A percentile compares a stretch with the other conserved stretches of the same genome.
phyloP scores from a whole-genome alignment of 768 basidiomycete species.

The Termitomyces sp. region DNA sequence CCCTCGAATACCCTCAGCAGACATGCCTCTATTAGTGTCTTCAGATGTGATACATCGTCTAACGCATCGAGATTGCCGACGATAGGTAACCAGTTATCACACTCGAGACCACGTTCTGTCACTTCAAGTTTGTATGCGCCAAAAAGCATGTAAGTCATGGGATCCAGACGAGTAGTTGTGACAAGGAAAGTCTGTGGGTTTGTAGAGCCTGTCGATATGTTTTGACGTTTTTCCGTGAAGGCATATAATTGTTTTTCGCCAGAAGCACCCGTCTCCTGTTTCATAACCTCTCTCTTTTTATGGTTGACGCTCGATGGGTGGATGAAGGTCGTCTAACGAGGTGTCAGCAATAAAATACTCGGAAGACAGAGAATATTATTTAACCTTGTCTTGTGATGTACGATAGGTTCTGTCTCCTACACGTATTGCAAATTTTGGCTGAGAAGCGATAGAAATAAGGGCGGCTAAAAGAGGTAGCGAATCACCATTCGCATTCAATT shows the following conservation, averaged over 20 bases:
- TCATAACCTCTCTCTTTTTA: constrained; percentile 41
- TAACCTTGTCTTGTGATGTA: constrained; percentile 81
- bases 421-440: constrained; percentile 87
- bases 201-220: constrained; percentile 45
- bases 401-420: constrained; percentile 62
- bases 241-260: constrained; percentile 75
- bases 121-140: constrained; percentile 78
- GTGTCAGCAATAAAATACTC: neutral
- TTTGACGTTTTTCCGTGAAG: constrained; percentile 80
- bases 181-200: constrained; percentile 65
- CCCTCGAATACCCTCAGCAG: constrained; percentile 92
- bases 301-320: constrained; percentile 87
- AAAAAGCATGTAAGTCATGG: constrained; percentile 86
- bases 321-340: constrained; percentile 60
- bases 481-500: constrained; percentile 67
- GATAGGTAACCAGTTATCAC: constrained; percentile 89
- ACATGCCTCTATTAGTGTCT: constrained; percentile 72
- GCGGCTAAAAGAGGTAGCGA: constrained; percentile 76
- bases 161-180: constrained; percentile 80
- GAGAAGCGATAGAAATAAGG: constrained; percentile 78
- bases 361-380: constrained; percentile 11
- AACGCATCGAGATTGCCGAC: constrained; percentile 67
- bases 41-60: constrained; percentile 81
- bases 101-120: constrained; percentile 69
- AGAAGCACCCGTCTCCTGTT: constrained; percentile 19